Percentiles rank a stretch among this genome's conserved stretches.
These are phyloP conservation scores for Guillardia theta DNA, from an alignment of 78 protist species.

Conservation along the genomic window DNA sequence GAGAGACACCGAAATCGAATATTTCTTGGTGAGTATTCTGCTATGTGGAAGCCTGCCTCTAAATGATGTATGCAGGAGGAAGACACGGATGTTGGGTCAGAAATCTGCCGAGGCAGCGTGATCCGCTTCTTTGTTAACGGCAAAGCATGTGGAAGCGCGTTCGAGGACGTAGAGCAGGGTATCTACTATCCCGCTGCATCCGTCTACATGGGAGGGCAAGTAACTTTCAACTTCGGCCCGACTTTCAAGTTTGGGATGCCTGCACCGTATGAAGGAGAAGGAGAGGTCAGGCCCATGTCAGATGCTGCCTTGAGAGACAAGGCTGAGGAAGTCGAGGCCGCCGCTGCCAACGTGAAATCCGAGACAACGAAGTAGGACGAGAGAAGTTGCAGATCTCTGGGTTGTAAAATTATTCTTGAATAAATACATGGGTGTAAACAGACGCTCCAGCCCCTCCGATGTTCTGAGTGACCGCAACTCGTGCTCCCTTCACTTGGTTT, in stretches of 20 bases:
- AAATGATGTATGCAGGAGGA: not conserved
- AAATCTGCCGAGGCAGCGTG: not conserved
- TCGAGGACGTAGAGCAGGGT: not conserved
- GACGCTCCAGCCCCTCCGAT: conserved; percentile 43
- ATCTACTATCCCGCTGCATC: conserved; percentile 48
- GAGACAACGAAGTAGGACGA: no score
- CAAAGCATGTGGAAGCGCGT: conserved; percentile 26
- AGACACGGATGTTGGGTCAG: not conserved
- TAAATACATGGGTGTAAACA: conserved; percentile 36
- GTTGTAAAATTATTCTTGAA: not conserved
- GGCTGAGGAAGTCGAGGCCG: no score
- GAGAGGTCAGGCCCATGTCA: no score
- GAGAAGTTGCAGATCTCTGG: not conserved
- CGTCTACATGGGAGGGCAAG: not conserved
- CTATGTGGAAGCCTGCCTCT: no score
- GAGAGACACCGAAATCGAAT: not conserved
- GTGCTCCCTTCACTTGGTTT: conserved; percentile 19
- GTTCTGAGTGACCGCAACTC: conserved; percentile 40
- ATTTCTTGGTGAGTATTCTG: no score
- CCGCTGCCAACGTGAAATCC: no score
- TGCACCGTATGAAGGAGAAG: no score
- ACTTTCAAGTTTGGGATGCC: not conserved
- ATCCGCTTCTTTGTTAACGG: conserved; percentile 33
- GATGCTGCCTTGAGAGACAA: no score
- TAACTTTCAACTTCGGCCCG: conserved; percentile 46